phyloP scores from a whole-genome alignment of 495 filamentous ascomycete species.

The Podospora comata region DNA sequence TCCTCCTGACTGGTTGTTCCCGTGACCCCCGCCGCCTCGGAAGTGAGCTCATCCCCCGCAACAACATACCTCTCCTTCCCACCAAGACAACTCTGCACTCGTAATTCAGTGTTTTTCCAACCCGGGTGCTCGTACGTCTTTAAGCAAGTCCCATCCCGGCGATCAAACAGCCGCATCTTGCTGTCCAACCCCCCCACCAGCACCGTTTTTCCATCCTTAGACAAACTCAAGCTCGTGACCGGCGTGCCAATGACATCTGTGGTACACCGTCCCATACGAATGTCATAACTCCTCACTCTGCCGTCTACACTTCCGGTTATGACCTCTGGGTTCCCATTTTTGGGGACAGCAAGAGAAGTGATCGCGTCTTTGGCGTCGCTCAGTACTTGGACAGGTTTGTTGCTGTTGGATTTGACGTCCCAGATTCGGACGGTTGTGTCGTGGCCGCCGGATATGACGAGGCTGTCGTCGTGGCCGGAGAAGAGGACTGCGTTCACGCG shows the following conservation, averaged over 20 bases:
- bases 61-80: slow-evolving; percentile 73
- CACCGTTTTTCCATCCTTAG: slow-evolving; percentile 66
- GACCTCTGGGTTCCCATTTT: slow-evolving; percentile 50
- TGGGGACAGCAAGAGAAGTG: slow-evolving; percentile 52
- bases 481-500: slow-evolving; percentile 76
- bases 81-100: slow-evolving; percentile 69
- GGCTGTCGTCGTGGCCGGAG: slow-evolving; percentile 63
- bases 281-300: slow-evolving; percentile 75
- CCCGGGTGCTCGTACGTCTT: slow-evolving; percentile 54
- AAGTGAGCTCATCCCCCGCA: slow-evolving; percentile 69
- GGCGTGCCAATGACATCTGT: slow-evolving; percentile 68
- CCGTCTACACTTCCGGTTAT: slow-evolving; percentile 82
- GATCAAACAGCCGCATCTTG: slow-evolving; percentile 77
- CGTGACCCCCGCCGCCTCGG: slow-evolving; percentile 31
- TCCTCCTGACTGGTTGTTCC: slow-evolving; percentile 25
- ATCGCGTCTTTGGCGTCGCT: slow-evolving; percentile 77
- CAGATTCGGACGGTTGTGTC: slow-evolving; percentile 84
- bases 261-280: slow-evolving; percentile 72
- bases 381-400: slow-evolving; percentile 75
- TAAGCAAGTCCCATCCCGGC: slow-evolving; percentile 66
- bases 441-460: slow-evolving; percentile 72
- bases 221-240: slow-evolving; percentile 67
- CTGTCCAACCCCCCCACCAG: slow-evolving; percentile 76
- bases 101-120: slow-evolving; percentile 65
- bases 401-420: slow-evolving; percentile 61